phyloP scores from a whole-genome alignment of 768 basidiomycete species.

The Cytidiella melzeri region DNA sequence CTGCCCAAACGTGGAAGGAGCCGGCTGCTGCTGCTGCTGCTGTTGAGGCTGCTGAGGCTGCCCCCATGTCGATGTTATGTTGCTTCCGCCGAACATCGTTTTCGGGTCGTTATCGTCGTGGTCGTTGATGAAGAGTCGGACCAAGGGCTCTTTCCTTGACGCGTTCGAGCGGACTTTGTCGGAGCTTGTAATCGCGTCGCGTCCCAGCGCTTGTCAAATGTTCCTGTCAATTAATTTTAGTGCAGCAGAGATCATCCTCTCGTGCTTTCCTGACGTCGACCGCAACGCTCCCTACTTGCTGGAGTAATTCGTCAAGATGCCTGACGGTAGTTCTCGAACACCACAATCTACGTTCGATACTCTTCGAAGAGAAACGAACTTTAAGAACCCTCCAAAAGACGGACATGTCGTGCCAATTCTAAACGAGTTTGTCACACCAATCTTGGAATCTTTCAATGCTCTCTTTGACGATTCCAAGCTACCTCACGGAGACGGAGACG shows the following conservation, averaged over 20 bases:
- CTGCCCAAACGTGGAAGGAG: slow-evolving; percentile 63
- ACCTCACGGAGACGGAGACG: slow-evolving; percentile 66
- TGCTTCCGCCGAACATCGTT: slow-evolving; percentile 55
- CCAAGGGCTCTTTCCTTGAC: neutral
- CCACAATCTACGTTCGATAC: slow-evolving; percentile 64
- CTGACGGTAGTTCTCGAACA: slow-evolving; percentile 34
- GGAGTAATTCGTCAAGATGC: slow-evolving; percentile 46
- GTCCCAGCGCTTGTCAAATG: slow-evolving; percentile 1
- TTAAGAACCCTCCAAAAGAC: slow-evolving; percentile 66
- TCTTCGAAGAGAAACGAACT: slow-evolving; percentile 68
- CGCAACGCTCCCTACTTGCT: neutral
- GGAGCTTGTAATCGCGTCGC: slow-evolving; percentile 10
- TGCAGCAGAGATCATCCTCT: too few relatives aligned
- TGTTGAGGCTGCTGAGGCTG: slow-evolving; percentile 63
- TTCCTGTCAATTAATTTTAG: neutral
- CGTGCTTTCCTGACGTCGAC: too few relatives aligned
- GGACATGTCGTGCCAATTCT: slow-evolving; percentile 72
- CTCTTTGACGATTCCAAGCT: slow-evolving; percentile 91
- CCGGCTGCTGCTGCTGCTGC: slow-evolving; percentile 45
- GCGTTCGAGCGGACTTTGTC: slow-evolving; percentile 7
- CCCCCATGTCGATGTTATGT: slow-evolving; percentile 59
- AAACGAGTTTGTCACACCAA: slow-evolving; percentile 90
- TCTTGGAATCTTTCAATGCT: slow-evolving; percentile 94
- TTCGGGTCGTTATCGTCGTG: slow-evolving; percentile 7
- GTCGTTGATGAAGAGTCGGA: slow-evolving; percentile 7